Evolutionary conservation across 1,139 yeast genomes (phyloP), one percentile per base, ranked within the genome.

Genomic region (Zhuliangozyma parablackwelliae): DNA sequence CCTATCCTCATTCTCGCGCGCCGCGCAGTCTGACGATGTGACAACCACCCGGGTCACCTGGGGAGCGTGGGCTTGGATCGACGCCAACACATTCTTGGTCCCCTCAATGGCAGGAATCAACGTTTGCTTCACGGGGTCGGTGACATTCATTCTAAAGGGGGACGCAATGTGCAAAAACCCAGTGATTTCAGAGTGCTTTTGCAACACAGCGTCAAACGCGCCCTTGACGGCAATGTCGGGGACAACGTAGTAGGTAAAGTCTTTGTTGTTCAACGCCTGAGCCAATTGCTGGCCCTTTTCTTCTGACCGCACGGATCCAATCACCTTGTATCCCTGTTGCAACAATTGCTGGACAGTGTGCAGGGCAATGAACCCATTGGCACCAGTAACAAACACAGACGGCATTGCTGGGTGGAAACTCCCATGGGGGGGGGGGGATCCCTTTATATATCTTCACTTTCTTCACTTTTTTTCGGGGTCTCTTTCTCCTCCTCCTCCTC

Each of bases 171-270:
- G 88, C 27, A 80, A 50, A 34, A 81, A 78, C 32, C 65, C 69
- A 8, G 72, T 69, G 38, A 78, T 65, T 30, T 73, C 77, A 2
- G 76, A 65, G 47, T 77, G 72, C 3, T 57, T 57, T 44, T 67
- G 50, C 38, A 82, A 61, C 2, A 70, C 74, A 13, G 65, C 60
- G 50, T 79, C 81, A 46, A 80, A 81, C 1, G 85, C 84, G 30
- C 65, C 69, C 4, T 57, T 61, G 3, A 51, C 38, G 5, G 43
- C 52, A 34, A 65, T 48, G 31, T 55, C 61, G 6, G 49, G 47
- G n/a, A 65, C 61, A 16, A 64, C 45, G 13, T 49, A 68, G 43
- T 56, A 63, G 2, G 42, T 25, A 37, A 65, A 65, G 5, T 48
- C 47, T 7, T 46, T 48, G 25, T 52, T 63, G 40, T 53, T 49